Percentiles rank a stretch among this genome's conserved stretches.
Conservation (phyloP, 2,329 filamentous ascomycete genomes). For the Colletotrichum viniferum region DNA sequence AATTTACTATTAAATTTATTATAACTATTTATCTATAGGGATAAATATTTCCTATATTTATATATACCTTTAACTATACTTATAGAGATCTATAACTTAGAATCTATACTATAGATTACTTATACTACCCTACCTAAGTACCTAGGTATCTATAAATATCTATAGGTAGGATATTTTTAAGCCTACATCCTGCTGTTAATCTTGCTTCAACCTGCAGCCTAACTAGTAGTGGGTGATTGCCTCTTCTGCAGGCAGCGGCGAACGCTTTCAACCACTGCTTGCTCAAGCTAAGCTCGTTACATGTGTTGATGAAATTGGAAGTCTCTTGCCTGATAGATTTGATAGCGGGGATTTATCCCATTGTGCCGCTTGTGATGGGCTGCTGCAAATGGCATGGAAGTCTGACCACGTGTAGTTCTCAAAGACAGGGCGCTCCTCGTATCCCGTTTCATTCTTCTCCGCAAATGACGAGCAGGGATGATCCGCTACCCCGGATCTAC, state of each 20-base stretch:
- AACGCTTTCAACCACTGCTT: rapidly evolving
- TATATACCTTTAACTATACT: no score
- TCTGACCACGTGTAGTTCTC: neutral
- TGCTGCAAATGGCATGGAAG: neutral
- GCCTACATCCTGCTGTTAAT: neutral
- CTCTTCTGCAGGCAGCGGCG: neutral
- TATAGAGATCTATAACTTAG: no score
- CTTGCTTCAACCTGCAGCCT: neutral
- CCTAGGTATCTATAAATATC: no score
- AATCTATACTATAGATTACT: no score
- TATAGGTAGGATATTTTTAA: no score
- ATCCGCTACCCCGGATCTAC: neutral
- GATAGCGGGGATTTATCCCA: neutral
- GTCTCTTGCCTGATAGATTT: neutral
- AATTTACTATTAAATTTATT: no score
- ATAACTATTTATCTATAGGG: no score
- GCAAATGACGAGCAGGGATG: neutral
- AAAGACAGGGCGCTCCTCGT: neutral
- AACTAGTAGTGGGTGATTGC: neutral
- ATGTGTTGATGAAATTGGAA: neutral
- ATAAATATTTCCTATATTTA: no score
- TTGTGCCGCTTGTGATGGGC: neutral
- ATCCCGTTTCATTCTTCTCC: neutral
- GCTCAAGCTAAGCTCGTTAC: neutral
- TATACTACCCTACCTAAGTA: no score